phyloP scores from a whole-genome alignment of 2,329 filamentous ascomycete species.

The Neoscytalidium dimidiatum region DNA sequence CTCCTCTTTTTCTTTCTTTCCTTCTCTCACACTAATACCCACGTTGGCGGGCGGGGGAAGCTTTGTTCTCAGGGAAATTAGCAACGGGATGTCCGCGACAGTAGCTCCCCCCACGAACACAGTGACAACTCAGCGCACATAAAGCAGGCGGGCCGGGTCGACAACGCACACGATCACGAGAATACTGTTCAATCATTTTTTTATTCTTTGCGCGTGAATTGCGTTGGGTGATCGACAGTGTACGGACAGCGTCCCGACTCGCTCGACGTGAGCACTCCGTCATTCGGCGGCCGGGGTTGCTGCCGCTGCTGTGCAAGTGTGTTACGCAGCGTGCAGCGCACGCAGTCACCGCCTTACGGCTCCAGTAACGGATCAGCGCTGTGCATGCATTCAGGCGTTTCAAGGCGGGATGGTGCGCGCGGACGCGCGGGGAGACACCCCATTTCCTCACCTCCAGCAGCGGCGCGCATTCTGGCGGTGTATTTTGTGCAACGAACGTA shows the following conservation, averaged over 20 bases:
- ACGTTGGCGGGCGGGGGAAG: too few species aligned
- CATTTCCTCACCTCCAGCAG: not conserved
- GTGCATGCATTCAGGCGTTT: not conserved
- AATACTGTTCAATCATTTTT: not conserved
- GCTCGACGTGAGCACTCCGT: not conserved
- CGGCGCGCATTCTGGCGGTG: too few species aligned
- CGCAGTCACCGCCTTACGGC: not conserved
- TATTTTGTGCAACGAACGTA: too few species aligned
- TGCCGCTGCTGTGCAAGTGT: not conserved
- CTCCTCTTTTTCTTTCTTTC: too few species aligned
- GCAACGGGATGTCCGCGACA: not conserved
- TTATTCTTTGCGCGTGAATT: not conserved
- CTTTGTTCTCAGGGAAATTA: not conserved
- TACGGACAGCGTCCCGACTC: not conserved
- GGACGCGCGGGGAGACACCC: not conserved
- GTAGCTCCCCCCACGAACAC: not conserved
- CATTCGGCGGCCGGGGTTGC: not conserved
- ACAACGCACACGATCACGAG: not conserved
- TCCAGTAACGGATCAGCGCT: not conserved
- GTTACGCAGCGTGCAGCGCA: not conserved
- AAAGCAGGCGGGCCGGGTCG: too few species aligned
- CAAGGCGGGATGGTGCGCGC: not conserved
- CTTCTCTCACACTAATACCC: too few species aligned
- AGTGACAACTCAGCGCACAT: not conserved
- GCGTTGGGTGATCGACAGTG: not conserved